Conservation (phyloP, 2,329 filamentous ascomycete species). For the Ceratocystis harringtonii region DNA sequence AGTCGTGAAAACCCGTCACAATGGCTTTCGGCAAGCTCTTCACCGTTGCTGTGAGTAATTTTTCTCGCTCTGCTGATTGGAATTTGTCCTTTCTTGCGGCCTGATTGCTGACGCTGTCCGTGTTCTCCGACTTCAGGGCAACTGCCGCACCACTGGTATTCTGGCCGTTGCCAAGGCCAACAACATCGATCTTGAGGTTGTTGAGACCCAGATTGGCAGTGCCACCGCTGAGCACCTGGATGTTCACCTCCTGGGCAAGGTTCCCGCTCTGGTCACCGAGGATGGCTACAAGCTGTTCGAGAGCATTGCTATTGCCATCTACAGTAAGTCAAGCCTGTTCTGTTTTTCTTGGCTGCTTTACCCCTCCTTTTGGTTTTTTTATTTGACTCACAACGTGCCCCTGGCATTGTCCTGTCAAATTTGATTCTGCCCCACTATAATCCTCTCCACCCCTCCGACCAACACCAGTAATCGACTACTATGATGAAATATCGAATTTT, state of each 20-base stretch:
- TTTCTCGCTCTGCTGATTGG: conserved; percentile 19
- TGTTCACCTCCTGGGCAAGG: conserved; percentile 75
- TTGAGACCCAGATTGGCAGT: conserved; percentile 52
- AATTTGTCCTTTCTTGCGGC: conserved; percentile 15
- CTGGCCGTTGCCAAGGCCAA: conserved; percentile 95
- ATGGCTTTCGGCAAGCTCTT: conserved; percentile 99
- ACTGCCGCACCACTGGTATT: conserved; percentile 79
- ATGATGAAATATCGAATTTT: conserved; percentile 17
- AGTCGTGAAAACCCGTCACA: conserved; percentile 32
- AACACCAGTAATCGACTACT: not conserved
- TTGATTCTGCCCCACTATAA: conserved; percentile 4
- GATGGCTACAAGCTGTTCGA: conserved; percentile 86
- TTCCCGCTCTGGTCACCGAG: conserved; percentile 81
- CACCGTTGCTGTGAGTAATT: conserved; percentile 54
- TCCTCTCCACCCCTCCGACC: not conserved
- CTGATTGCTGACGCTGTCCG: conserved; percentile 23
- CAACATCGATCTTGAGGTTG: conserved; percentile 77
- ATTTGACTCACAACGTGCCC: not conserved
- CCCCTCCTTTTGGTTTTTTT: not conserved
- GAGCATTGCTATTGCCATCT: conserved; percentile 90
- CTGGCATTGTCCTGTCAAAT: not conserved
- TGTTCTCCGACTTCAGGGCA: conserved; percentile 43
- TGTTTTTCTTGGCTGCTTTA: conserved; percentile 8
- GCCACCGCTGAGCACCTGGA: conserved; percentile 65
- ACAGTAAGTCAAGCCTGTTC: conserved; percentile 53